Evolutionary conservation across 441 rosid genomes (phyloP), one percentile per base, ranked within the genome.

Genomic region (Flueggea neowawraea): DNA sequence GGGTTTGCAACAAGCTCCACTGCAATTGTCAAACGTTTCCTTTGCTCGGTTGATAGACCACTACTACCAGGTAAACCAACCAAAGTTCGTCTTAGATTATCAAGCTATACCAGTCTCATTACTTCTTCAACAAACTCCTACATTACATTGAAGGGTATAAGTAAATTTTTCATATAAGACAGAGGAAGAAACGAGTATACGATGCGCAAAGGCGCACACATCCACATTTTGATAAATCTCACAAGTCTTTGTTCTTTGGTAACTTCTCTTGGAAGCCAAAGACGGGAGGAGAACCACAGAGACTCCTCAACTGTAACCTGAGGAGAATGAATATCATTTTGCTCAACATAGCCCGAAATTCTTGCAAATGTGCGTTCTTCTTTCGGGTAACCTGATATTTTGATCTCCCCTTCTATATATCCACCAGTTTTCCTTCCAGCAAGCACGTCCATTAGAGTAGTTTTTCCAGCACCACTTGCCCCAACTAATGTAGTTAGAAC

Each of bases 401-500:
- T 78, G 16, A 91, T 76, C 13, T 73, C 77, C 31, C 99, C 99
- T 61, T 91, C 96, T 5, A 89, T 80, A 65, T 89, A 87, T 57
- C 99, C 97, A 54, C 94, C 87, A 0, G 97, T 91, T 64, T 95
- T 95, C 68, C 97, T 73, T 54, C 99, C 97, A 0, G 96, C 96
- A 39, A 95, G 74, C 74, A 95, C 97, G 75, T 95, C 97, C 97
- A 95, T 89, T 72, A 95, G 67, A 6, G 96, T 95, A 0, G 99
- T 95, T 79, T 95, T 95, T 53, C 99, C 96, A 12, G 99, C 97
- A 68, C 99, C 99, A 67, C 97, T 89, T 10, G 88, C 94, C 55
- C 99, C 99, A 95, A 95, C 86, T 16, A 95, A 57, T 55, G 99
- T 97, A 17, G 99, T 91, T 55, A 95, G 78, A 13, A 91, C 84